These are phyloP conservation scores for Spiromastix sp. DNA, from an alignment of 2,329 filamentous ascomycete species.

Conservation along the genomic window DNA sequence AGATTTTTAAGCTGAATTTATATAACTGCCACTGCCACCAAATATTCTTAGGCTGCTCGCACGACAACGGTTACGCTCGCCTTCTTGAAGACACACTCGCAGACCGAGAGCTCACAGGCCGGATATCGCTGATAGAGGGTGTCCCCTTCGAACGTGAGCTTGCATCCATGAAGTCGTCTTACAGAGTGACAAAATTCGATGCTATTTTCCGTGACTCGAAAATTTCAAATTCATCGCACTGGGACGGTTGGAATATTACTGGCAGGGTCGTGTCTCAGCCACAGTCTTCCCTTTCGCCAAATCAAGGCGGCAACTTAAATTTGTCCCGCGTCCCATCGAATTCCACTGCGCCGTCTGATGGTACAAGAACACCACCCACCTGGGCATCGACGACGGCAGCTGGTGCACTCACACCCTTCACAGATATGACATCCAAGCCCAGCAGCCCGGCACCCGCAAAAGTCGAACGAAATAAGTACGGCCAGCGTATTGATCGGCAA, in stretches of 20 bases:
- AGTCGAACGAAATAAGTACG: constrained; percentile 47
- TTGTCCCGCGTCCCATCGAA: constrained; percentile 26
- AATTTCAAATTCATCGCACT: constrained; percentile 23
- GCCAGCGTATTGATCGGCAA: constrained; percentile 48
- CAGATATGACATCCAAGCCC: constrained; percentile 28
- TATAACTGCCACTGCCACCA: constrained; percentile 51
- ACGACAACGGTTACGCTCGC: constrained; percentile 45
- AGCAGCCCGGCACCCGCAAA: constrained; percentile 19
- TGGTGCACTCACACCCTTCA: constrained; percentile 28
- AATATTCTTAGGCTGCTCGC: constrained; percentile 49
- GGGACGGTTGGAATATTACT: constrained; percentile 8
- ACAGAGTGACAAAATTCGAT: constrained; percentile 40
- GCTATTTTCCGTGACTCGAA: constrained; percentile 46
- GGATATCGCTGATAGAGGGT: constrained; percentile 48
- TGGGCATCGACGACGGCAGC: constrained; percentile 27
- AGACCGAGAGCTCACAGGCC: constrained; percentile 34
- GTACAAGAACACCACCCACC: constrained; percentile 18
- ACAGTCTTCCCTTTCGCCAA: constrained; percentile 27
- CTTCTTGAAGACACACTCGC: constrained; percentile 41
- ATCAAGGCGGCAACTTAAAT: constrained; percentile 19
- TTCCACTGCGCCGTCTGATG: constrained; percentile 18
- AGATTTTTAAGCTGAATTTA: constrained; percentile 44
- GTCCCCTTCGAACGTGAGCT: constrained; percentile 46
- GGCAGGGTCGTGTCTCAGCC: constrained; percentile 9
- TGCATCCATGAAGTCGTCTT: constrained; percentile 35